Base-by-base conservation (phyloP, 2,329 filamentous ascomycete genomes). In the Magnaporthiopsis rhizophila region DNA sequence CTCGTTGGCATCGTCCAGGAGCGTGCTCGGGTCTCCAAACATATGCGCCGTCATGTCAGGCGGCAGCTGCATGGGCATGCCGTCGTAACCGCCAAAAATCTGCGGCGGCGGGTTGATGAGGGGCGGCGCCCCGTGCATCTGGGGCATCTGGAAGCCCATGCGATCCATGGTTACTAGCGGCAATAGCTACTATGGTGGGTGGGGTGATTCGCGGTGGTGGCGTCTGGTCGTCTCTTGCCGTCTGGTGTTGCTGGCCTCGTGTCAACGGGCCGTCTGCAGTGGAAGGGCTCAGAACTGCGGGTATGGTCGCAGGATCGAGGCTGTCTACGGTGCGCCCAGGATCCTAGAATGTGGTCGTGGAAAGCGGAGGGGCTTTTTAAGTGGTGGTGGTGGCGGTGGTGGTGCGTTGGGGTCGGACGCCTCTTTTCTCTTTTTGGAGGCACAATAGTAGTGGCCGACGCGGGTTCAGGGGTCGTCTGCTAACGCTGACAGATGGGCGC, bases 1-100 rank as follows among this genome's bases (percentile, higher is more conserved):
- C 72, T 97, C 94, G 70, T 88, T 91, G 64, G 83, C 83, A 70
- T 90, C 87, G 68, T 88, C 86, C 64, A 87, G 76, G 66, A 87
- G 73, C 57, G 80, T 75, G 28, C 79, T 79, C 28, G 84, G 81
- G 67, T 86, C 84, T 32, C 81, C 79, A 66, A 85, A 86, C 79
- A 88, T 82, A 64, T 85, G 83, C 63, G 73, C 72, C 38, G 82
- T 79, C 63, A 87, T 75, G 69, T 87, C 86, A 36, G 80, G 79
- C 15, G 83, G 81, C 64, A 84, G 77, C 64, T 78, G 76, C 66
- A 87, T 79, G 12, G 86, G 78, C 64, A 89, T 77, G 61, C 83
- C 83, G 59, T 78, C 75, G 71, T 89, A 90, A 64, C 78, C 78
- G 65, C 87, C 85, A 71, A 90, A 92, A 64, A 91, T 86, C 73